Base-by-base conservation (phyloP, 768 basidiomycete genomes). In the Paxillus ammoniavirescens region DNA sequence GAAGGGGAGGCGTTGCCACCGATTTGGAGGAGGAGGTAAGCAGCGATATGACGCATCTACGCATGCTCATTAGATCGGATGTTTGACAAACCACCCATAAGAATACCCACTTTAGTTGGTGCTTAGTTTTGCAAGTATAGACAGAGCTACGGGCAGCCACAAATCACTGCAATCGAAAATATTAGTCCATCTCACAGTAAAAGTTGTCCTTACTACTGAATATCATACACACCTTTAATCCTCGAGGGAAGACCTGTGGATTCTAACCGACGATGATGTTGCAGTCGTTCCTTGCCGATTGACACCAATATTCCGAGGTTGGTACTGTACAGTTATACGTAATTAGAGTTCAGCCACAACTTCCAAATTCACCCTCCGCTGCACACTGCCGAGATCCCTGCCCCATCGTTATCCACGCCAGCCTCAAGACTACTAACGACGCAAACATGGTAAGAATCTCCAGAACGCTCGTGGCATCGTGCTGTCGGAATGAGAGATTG, bases 21-120 rank as follows among this genome's bases (percentile, higher is more conserved):
- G 70, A 85, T 82, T 73, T 90, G 89, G 77, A 98, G 93, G 72
- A 99, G 93, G 56, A 99, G 86, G 81, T 97, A 98, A 61, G 93
- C 92, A 77, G 93, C 95, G 73, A 98, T 78, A 70, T 93, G 77
- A 75, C 90, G 90, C 91, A 93, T 93, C 88, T 90, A 61, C 30
- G 10, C 15, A 40, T 49, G 10, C 41, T 52, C 42, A 50, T 33
- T 31, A 41, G 40, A 51, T 43, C 38, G 41, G 6, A 36, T 38
- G 28, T 47, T 35, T 44, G 43, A 26, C 54, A 8, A 14, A 14
- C 13, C 31, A 42, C 4, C 21, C 18, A 8, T 50, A 15, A 54
- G 30, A 35, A 51, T 23, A 62, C 75, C 49, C 59, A 83, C 83
- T 80, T 82, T 80, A 60, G 50, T 60, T 66, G 64, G 46, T 58